These are phyloP conservation scores for Chaetothyriales sp. DNA, from an alignment of 2,329 filamentous ascomycete species.

Conservation along the genomic window DNA sequence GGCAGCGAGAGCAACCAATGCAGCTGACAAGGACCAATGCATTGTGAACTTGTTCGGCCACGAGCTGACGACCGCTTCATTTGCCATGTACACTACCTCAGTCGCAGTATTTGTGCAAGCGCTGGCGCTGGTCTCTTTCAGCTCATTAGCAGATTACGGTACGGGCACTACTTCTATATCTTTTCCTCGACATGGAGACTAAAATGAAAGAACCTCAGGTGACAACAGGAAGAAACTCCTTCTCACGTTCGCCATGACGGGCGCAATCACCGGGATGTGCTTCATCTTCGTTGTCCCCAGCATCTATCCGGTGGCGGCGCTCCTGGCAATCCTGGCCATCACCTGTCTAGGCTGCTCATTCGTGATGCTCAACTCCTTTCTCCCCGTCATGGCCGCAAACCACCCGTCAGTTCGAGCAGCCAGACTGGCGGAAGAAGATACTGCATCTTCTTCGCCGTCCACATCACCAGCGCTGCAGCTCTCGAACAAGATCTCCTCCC, in stretches of 20 bases:
- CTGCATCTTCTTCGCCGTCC: no score
- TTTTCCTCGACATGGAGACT: background rate
- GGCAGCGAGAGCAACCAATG: slow-evolving; percentile 9
- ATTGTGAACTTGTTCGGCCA: slow-evolving; percentile 58
- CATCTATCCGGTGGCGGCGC: slow-evolving; percentile 59
- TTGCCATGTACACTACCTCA: slow-evolving; percentile 91
- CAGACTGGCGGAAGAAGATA: background rate
- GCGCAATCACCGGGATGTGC: slow-evolving; percentile 67
- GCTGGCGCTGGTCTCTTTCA: slow-evolving; percentile 60
- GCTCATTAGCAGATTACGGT: slow-evolving; percentile 59
- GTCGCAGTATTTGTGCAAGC: slow-evolving; percentile 75
- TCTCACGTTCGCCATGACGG: slow-evolving; percentile 61
- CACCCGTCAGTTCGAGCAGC: slow-evolving; percentile 43
- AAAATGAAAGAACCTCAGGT: slow-evolving; percentile 13
- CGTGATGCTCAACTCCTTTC: slow-evolving; percentile 79
- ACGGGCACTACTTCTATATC: slow-evolving; percentile 21
- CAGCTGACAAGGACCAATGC: slow-evolving; percentile 44
- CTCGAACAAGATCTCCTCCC: slow-evolving; percentile 74
- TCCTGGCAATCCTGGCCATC: slow-evolving; percentile 74
- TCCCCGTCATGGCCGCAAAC: slow-evolving; percentile 71
- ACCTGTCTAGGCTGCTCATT: slow-evolving; percentile 83
- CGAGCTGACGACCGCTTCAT: slow-evolving; percentile 75
- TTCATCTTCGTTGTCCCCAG: slow-evolving; percentile 66
- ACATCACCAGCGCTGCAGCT: slow-evolving; percentile 55
- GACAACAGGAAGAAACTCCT: slow-evolving; percentile 64